A percentile compares a stretch with the other conserved stretches of the same genome.
These are phyloP conservation scores for Chaetomiaceae sp. DNA, from an alignment of 2,329 filamentous ascomycete species.

Conservation along the genomic window DNA sequence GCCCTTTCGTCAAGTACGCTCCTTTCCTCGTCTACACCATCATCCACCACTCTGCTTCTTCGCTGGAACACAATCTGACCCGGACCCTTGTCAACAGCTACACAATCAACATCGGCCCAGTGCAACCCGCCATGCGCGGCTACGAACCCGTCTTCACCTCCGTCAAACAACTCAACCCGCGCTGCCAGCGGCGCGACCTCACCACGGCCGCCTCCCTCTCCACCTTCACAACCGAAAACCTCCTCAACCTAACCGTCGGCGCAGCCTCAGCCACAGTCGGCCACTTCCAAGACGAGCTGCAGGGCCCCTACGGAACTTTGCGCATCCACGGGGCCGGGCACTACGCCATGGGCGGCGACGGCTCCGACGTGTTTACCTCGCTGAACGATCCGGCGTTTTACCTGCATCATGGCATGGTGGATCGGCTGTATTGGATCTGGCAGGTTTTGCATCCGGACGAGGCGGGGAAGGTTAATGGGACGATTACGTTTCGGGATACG, in stretches of 20 bases:
- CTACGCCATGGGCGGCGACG: constrained; percentile 33
- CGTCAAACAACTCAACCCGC: constrained; percentile 32
- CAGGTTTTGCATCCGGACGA: constrained; percentile 11
- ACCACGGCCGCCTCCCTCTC: constrained; percentile 3
- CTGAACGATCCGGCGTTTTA: constrained; percentile 19
- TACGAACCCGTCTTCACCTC: constrained; percentile 25
- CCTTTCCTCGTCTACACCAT: not conserved
- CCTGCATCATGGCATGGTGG: constrained; percentile 19
- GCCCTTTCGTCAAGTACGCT: constrained; percentile 40
- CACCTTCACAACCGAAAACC: constrained; percentile 9
- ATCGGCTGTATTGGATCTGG: constrained; percentile 19
- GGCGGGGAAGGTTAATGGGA: not conserved
- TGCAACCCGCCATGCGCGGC: constrained; percentile 12
- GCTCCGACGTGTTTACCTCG: constrained; percentile 28
- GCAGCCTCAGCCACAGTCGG: constrained; percentile 6
- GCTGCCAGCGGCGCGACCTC: constrained; percentile 32
- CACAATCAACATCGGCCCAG: constrained; percentile 38
- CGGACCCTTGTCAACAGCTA: not conserved
- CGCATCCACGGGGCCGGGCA: constrained; percentile 29
- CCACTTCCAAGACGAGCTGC: constrained; percentile 14
- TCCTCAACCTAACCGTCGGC: constrained; percentile 1
- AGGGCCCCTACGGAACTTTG: constrained; percentile 23
- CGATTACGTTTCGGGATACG: not conserved
- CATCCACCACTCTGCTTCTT: not conserved
- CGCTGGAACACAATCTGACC: not conserved